Evolutionary conservation across 1,139 yeast genomes (phyloP), one percentile per base, ranked within the genome.

Genomic region (Blastobotrys illinoisensis): DNA sequence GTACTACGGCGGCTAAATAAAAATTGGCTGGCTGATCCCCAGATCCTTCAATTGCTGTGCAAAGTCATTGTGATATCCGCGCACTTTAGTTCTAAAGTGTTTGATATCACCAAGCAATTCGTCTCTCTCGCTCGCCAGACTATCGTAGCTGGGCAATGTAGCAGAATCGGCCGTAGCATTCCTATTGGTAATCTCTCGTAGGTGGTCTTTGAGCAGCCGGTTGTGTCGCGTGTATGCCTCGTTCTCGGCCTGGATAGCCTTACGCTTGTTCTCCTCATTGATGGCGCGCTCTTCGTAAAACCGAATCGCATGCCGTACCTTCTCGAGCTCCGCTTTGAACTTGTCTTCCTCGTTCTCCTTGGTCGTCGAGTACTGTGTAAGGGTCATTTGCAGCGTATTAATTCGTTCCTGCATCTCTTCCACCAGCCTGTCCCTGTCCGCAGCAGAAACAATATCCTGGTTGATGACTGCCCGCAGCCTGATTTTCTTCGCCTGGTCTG

Each of bases 401-500:
- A 78, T 74, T 52, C 74, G 74, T 11, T 60, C 61, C 59, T 75
- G 76, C 78, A 77, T 74, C 52, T 70, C 71, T 44, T 66, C 67
- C 9, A 77, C 64, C 45, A 71, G 65, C 55, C 65, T 65, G 49
- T 71, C 76, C 9, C 72, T 56, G 52, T 73, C 73, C 5, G 70
- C 72, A 2, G 70, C 73, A 7, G 71, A 67, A 2, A 74, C 66
- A 49, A 73, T 67, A 52, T 76, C 80, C 58, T 76, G 74, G 61
- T 80, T 80, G 51, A 76, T 68, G 20, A 66, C 77, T 0, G 91
- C 95, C 14, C 74, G 70, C 18, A 89, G 85, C 57, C 79, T 78
- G 60, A 87, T 86, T 61, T 76, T 77, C 65, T 86, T 86, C 2
- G 88, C 93, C 57, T 85, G 81, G 46, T 82, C 83, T 1, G 95